These are phyloP conservation scores for Hypericum androsaemum DNA, from an alignment of 345 rosid species.

Conservation along the genomic window DNA sequence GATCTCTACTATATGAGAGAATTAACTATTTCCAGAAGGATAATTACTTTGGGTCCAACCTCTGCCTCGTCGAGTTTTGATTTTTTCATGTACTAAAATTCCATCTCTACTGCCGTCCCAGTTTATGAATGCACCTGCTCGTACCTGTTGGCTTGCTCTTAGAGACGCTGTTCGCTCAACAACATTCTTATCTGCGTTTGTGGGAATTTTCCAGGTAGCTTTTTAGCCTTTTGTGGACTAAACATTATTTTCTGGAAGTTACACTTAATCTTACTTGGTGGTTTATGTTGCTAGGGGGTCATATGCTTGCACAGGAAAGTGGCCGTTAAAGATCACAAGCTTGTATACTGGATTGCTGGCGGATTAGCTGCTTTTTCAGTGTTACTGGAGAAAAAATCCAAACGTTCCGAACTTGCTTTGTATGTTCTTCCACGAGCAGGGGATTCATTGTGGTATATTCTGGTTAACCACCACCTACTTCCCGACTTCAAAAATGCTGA, in stretches of 20 bases:
- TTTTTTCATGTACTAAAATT: conserved; percentile 8
- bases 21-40: too few relatives aligned
- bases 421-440: conserved; percentile 98
- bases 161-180: conserved; percentile 91
- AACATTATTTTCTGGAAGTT: neutral
- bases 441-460: conserved; percentile 92
- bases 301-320: conserved; percentile 88
- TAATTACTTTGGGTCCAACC: too few relatives aligned
- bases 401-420: conserved; percentile 90
- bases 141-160: conserved; percentile 74
- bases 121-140: conserved; percentile 89
- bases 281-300: conserved; percentile 46
- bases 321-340: conserved; percentile 82
- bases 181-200: conserved; percentile 91
- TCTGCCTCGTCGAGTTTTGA: neutral
- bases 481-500: conserved; percentile 83
- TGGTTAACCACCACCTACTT: conserved; percentile 73
- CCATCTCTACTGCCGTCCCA: conserved; percentile 20
- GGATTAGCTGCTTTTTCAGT: conserved; percentile 88
- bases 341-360: conserved; percentile 88
- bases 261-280: conserved; percentile 14
- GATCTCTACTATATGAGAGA: too few relatives aligned
- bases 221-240: conserved; percentile 3
- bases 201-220: conserved; percentile 90
- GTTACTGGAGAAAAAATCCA: conserved; percentile 80